These are phyloP conservation scores for Chaetomium tenue DNA, from an alignment of 495 filamentous ascomycete genomes.

Conservation along the genomic window DNA sequence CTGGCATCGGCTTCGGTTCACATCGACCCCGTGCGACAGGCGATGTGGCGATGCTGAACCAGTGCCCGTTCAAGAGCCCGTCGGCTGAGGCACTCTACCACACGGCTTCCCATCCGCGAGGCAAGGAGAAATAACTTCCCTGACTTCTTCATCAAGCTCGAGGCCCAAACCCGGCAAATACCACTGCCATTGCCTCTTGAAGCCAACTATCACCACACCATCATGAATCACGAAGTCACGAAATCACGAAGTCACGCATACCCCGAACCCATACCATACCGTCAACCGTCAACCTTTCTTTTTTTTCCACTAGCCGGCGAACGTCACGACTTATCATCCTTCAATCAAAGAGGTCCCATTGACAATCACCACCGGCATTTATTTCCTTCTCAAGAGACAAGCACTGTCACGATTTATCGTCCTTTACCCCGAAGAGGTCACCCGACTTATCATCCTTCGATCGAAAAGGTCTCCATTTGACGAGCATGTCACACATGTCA, in stretches of 20 bases:
- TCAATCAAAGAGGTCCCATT: slow-evolving; percentile 8
- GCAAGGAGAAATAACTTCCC: background rate
- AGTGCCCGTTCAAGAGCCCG: slow-evolving; percentile 26
- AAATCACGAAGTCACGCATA: background rate
- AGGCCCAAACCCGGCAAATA: background rate
- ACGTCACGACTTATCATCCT: slow-evolving; percentile 9
- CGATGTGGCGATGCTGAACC: slow-evolving; percentile 1
- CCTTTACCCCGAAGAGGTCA: too few relatives aligned
- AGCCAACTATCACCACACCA: background rate
- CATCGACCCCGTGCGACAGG: slow-evolving; percentile 7
- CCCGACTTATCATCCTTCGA: slow-evolving; percentile 3
- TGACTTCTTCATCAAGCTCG: background rate
- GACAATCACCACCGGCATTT: slow-evolving; percentile 2
- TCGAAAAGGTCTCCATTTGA: slow-evolving; percentile 8
- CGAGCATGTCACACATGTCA: background rate
- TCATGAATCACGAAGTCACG: slow-evolving; percentile 3
- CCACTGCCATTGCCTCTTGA: background rate
- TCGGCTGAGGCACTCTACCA: slow-evolving; percentile 22
- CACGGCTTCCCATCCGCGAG: slow-evolving; percentile 9
- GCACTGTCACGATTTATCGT: too few relatives aligned
- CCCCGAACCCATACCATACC: background rate
- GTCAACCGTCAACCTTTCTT: background rate
- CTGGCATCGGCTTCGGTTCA: slow-evolving; percentile 27
- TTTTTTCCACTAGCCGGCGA: background rate
- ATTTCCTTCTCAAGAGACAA: too few relatives aligned